Percentiles rank a stretch among this genome's conserved stretches.
phyloP scores from a whole-genome alignment of 1,284 basidiomycete genomes.

The Sutorius eximius region DNA sequence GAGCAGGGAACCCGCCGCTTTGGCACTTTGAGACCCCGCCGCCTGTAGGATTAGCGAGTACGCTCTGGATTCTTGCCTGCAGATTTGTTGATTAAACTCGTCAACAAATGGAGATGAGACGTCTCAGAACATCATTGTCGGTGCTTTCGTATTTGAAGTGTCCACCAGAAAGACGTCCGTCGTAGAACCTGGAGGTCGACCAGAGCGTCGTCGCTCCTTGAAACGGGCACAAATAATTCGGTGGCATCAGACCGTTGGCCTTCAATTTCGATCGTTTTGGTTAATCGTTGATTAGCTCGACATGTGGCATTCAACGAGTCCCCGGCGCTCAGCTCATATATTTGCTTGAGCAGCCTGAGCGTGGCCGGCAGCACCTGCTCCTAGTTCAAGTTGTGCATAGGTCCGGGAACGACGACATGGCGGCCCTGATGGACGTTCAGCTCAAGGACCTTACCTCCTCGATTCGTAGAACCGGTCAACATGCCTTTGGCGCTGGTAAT shows the following conservation, averaged over 20 bases:
- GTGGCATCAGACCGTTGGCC: too few species aligned
- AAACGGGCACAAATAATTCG: too few species aligned
- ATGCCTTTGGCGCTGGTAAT: constrained; percentile 22
- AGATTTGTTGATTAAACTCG: not conserved
- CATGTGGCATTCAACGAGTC: too few species aligned
- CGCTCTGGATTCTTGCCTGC: too few species aligned
- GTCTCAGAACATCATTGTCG: not conserved
- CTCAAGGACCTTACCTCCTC: constrained; percentile 26
- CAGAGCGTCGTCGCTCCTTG: too few species aligned
- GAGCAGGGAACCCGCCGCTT: not conserved
- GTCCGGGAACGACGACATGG: constrained; percentile 12
- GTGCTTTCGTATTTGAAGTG: not conserved
- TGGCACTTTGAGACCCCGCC: too few species aligned
- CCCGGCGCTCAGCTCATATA: too few species aligned
- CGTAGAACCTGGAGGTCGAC: not conserved
- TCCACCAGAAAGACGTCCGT: not conserved
- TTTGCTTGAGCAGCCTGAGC: too few species aligned
- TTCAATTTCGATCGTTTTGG: too few species aligned
- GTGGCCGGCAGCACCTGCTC: too few species aligned
- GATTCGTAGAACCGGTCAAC: constrained; percentile 16
- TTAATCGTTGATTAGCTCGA: too few species aligned
- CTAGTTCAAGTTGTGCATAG: too few species aligned
- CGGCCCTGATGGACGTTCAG: constrained; percentile 14
- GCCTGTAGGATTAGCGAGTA: not conserved
- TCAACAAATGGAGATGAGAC: not conserved